phyloP scores from a whole-genome alignment of 305 asterid species.

The Lippia alba region DNA sequence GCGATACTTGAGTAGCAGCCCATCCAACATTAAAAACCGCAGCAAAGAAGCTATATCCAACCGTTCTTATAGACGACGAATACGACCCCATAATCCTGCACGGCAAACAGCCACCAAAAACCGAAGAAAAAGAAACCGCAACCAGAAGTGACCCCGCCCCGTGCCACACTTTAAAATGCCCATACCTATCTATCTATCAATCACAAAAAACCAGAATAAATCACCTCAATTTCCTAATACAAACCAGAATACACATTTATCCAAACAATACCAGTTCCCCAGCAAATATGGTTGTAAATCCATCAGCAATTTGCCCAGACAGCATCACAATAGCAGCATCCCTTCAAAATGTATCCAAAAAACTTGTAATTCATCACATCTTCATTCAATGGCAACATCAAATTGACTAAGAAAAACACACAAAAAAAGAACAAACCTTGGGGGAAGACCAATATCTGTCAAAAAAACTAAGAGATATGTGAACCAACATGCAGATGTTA shows the following conservation, averaged over 20 bases:
- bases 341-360: conserved; percentile 45
- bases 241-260: conserved; percentile 12
- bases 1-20: conserved; percentile 98
- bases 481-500: conserved; percentile 96
- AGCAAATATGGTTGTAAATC: conserved; percentile 74
- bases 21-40: conserved; percentile 89
- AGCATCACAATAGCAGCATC: conserved; percentile 91
- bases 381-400: neutral
- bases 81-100: conserved; percentile 76
- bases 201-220: conserved; percentile 5
- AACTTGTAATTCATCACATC: neutral
- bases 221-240: conserved; percentile 17
- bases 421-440: conserved; percentile 59
- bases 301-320: conserved; percentile 94
- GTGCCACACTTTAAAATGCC: conserved; percentile 86
- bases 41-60: conserved; percentile 78
- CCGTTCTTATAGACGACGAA: conserved; percentile 59
- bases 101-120: conserved; percentile 91
- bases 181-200: conserved; percentile 85
- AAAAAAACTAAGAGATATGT: conserved; percentile 87
- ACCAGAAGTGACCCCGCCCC: conserved; percentile 79
- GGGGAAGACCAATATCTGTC: conserved; percentile 82
- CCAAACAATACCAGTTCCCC: conserved; percentile 74
- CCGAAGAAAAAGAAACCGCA: conserved; percentile 85
- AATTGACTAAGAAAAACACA: conserved; percentile 3